Evolutionary conservation across 345 rosid species (phyloP).

Genomic region (Pugionium dolabratum): DNA sequence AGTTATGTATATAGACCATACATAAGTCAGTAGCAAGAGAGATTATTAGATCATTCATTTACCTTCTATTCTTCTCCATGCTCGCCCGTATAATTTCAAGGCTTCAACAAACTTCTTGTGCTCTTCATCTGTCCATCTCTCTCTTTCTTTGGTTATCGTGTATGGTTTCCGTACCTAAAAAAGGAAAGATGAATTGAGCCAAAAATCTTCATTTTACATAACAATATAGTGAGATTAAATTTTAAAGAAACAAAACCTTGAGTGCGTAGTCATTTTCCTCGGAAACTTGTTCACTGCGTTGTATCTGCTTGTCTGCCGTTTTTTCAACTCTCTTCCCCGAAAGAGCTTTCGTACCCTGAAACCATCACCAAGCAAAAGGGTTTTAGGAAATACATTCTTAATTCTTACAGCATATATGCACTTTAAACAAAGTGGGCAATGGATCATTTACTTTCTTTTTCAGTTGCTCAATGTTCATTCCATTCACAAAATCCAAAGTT

Average conservation of each 20-base stretch:
- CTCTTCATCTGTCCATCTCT: constrained; percentile 86
- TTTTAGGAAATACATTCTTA: constrained; percentile 9
- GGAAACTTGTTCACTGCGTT: constrained; percentile 48
- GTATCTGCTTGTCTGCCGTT: constrained; percentile 36
- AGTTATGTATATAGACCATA: constrained; percentile 19
- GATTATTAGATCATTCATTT: constrained; percentile 19
- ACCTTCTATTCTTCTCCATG: constrained; percentile 84
- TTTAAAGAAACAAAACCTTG: constrained; percentile 50
- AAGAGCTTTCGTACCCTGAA: constrained; percentile 44
- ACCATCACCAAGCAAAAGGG: constrained; percentile 19
- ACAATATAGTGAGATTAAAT: background rate
- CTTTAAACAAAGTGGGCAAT: constrained; percentile 13
- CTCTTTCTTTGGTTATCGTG: constrained; percentile 81
- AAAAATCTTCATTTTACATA: constrained; percentile 11
- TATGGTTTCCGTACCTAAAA: constrained; percentile 72
- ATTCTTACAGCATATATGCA: background rate
- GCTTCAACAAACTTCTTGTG: constrained; percentile 82
- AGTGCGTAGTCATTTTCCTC: constrained; percentile 49
- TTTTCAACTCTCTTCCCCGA: constrained; percentile 37
- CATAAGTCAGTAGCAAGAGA: constrained; percentile 28
- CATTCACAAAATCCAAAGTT: background rate
- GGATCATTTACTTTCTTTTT: constrained; percentile 10
- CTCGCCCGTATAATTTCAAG: constrained; percentile 67
- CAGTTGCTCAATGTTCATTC: constrained; percentile 5
- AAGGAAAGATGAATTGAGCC: constrained; percentile 11